phyloP scores from a whole-genome alignment of 306 rosid genomes.

The Castanea mollissima region DNA sequence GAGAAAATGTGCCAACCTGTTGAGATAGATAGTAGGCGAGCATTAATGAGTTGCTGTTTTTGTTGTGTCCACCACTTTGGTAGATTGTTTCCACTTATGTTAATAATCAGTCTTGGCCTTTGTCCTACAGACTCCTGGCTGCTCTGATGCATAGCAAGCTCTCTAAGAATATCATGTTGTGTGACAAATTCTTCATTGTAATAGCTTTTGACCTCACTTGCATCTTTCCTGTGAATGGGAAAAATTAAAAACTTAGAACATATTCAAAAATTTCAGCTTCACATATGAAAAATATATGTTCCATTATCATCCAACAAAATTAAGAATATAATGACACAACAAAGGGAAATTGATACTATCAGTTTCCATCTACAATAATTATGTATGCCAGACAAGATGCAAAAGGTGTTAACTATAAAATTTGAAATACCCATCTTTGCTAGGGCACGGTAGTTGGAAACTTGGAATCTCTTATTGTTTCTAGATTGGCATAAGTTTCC shows the following conservation, averaged over 20 bases:
- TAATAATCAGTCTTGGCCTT: slow-evolving; percentile 46
- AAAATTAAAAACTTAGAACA: slow-evolving; percentile 3
- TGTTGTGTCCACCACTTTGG: slow-evolving; percentile 54
- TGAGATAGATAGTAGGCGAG: slow-evolving; percentile 51
- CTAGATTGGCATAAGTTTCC: background rate
- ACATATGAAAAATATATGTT: background rate
- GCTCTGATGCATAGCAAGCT: slow-evolving; percentile 48
- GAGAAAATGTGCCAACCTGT: slow-evolving; percentile 47
- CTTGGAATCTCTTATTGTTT: background rate
- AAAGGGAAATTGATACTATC: too few species aligned
- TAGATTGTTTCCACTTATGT: slow-evolving; percentile 34
- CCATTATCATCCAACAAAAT: background rate
- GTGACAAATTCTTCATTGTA: slow-evolving; percentile 53
- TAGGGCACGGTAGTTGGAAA: background rate
- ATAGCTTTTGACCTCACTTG: slow-evolving; percentile 38
- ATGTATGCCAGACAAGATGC: too few species aligned
- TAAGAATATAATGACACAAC: background rate
- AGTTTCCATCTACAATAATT: too few species aligned
- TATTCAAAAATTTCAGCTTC: background rate
- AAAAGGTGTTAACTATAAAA: too few species aligned
- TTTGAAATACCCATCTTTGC: too few species aligned
- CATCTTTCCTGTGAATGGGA: slow-evolving; percentile 46
- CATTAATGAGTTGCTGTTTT: slow-evolving; percentile 29
- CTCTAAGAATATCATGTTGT: slow-evolving; percentile 67
- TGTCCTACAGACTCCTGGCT: slow-evolving; percentile 24